Base-by-base conservation (phyloP, 2,329 filamentous ascomycete species). In the Claviceps spartinae region DNA sequence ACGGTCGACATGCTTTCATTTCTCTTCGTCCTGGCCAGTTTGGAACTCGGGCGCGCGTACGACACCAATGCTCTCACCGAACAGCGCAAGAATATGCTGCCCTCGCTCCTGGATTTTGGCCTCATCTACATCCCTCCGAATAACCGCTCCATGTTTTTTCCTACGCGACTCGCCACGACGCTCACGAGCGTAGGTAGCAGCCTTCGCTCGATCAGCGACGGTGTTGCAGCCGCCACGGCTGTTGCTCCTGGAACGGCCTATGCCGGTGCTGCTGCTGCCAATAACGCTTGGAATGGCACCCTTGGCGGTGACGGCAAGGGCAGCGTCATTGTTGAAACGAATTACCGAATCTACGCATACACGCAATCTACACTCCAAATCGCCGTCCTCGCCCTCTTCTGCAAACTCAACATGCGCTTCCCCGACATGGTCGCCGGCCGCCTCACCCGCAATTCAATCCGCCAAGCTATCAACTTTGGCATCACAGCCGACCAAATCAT, bases 401-500 rank as follows among this genome's bases (percentile, higher is more conserved):
- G 85, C 49, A 85, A 85, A 54, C 82, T 98, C 51, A 85, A 84
- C 60, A 89, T 90, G 67, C 88, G 93, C 56, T 97, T 95, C 71
- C 86, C 88, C 1, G 95, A 95, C 70, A 86, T 98, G 69, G 86
- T 97, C 14, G 88, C 89, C 0, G 93, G 91, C 43, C 89, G 93
- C 58, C 76, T 98, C 42, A 94, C 89, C 13, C 88, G 94, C 55
- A 78, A 86, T 50, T 95, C 89, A 14, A 86, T 97, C 60, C 86
- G 88, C 52, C 80, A 83, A 54, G 94, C 94, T 56, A 90, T 97
- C 57, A 77, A 82, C 55, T 85, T 85, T 63, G 93, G 93, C 62
- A 98, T 98, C 71, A 96, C 90, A 0, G 84, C 88, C 16, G 85
- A 95, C 60, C 93, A 98, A 66, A 95, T 98, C 66, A 91, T 98